Percentiles rank a stretch among this genome's conserved stretches.
phyloP scores from a whole-genome alignment of 2,329 filamentous ascomycete genomes.

The Colletotrichum truncatum region DNA sequence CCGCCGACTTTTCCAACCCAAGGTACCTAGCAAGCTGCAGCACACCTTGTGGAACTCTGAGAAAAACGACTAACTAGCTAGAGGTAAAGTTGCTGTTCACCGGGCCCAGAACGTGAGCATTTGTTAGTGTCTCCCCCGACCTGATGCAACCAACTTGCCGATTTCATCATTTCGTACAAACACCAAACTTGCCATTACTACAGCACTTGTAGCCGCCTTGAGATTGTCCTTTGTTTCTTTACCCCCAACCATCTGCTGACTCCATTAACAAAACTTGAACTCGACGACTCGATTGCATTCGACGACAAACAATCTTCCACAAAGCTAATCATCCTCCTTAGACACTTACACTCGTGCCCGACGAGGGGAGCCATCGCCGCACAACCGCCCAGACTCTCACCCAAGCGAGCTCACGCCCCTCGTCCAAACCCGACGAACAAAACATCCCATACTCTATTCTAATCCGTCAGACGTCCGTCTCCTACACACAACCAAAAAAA shows the following conservation, averaged over 20 bases:
- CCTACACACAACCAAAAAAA: not conserved
- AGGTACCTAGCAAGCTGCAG: too few species aligned
- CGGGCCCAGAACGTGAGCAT: not conserved
- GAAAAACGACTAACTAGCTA: too few species aligned
- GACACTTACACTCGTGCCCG: not conserved
- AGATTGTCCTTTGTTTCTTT: not conserved
- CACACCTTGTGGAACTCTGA: not conserved
- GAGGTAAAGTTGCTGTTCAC: not conserved
- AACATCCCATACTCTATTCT: not conserved
- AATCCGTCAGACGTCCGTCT: not conserved
- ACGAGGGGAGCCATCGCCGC: not conserved
- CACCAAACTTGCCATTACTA: not conserved
- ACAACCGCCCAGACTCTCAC: not conserved
- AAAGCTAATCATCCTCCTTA: not conserved
- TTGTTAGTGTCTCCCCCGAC: not conserved
- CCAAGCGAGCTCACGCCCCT: slow-evolving; percentile 1
- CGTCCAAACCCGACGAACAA: slow-evolving; percentile 9
- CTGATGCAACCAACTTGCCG: slow-evolving; percentile 12
- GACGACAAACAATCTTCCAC: not conserved
- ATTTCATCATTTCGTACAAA: slow-evolving; percentile 10
- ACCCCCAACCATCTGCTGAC: not conserved
- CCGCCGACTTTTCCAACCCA: not conserved
- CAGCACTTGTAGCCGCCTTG: not conserved
- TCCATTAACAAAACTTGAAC: not conserved
- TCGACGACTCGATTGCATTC: not conserved